Evolutionary conservation across 495 filamentous ascomycete genomes (phyloP), one percentile per base, ranked within the genome.

Genomic region (Penicillium cataractarum): DNA sequence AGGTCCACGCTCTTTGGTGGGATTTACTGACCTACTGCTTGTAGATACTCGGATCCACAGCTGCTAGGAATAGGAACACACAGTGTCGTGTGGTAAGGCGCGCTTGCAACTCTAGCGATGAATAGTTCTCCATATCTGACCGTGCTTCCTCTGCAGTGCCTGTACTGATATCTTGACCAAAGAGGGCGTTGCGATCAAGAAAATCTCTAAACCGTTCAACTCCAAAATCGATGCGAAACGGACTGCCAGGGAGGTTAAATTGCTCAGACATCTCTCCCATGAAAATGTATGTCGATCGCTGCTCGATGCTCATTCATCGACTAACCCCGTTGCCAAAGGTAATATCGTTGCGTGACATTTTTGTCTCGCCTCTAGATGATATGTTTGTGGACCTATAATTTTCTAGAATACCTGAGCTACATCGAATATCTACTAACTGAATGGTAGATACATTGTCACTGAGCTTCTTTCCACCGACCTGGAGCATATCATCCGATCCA

Each of bases 401-500:
- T n/a, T n/a, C n/a, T n/a, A n/a, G n/a, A n/a, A n/a, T n/a, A n/a
- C n/a, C n/a, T n/a, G n/a, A n/a, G 8, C n/a, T 10, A 21, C 19
- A 3, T 22, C 2, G 8, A 44, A 21, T 3, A 3, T 21, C 7
- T 44, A 22, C n/a, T 44, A 3, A 51, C 3, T 31, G 49, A 0
- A 31, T n/a, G 13, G 49, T 71, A 97, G 92, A 72, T 97, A 97
- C 81, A 96, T 97, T 68, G 95, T 99, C 65, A 99, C 96, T 62
- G 95, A 99, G 74, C 89, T 99, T 54, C 86, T 99, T 56, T 95
- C 95, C 39, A 99, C 95, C 67, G 95, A 99, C 72, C 86, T 99
- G 51, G 95, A 98, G 78, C 88, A 95, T 65, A 86, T 99, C 50
- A 85, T 99, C 68, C 97, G 94, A 59, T 97, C 94, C 35, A 83